Conservation (phyloP, 1,284 basidiomycete genomes). For the Anthracocystis panici-leucophaei region DNA sequence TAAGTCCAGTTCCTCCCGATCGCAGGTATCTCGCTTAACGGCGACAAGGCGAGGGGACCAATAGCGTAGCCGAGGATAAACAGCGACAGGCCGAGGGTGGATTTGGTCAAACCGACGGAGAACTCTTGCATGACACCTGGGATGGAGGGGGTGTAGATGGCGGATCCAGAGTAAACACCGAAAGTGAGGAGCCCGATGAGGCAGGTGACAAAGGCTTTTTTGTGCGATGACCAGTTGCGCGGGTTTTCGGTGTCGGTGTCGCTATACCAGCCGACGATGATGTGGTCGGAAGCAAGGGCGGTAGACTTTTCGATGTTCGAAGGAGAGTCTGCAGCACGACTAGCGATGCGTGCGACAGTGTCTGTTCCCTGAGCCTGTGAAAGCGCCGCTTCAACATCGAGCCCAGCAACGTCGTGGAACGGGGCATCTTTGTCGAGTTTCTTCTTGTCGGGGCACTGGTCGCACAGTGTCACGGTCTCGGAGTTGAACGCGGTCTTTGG, state of each 20-base stretch:
- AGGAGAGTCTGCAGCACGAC: neutral
- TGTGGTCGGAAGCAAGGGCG: conserved; percentile 4
- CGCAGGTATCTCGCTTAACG: conserved; percentile 72
- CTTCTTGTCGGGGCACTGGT: neutral
- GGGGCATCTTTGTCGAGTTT: neutral
- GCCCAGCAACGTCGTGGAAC: neutral
- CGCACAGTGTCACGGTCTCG: conserved; percentile 5
- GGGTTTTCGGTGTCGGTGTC: conserved; percentile 50
- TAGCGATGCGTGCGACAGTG: conserved; percentile 7
- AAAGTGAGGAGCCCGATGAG: conserved; percentile 36
- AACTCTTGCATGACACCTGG: conserved; percentile 73
- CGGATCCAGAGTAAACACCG: conserved; percentile 51
- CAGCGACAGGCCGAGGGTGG: conserved; percentile 79
- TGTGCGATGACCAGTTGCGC: conserved; percentile 37
- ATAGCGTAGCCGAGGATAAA: conserved; percentile 73
- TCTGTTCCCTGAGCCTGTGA: conserved; percentile 10
- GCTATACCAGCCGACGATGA: conserved; percentile 71
- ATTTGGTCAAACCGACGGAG: conserved; percentile 76
- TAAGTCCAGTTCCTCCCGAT: conserved; percentile 71
- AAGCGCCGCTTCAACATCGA: conserved; percentile 15
- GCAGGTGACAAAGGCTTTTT: conserved; percentile 47
- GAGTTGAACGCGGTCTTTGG: conserved; percentile 8
- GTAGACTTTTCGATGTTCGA: conserved; percentile 1
- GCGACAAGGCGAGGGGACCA: conserved; percentile 71
- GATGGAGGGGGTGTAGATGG: conserved; percentile 56